Conservation (phyloP, 140 eudicot genomes). For the Oenanthe javanica region DNA sequence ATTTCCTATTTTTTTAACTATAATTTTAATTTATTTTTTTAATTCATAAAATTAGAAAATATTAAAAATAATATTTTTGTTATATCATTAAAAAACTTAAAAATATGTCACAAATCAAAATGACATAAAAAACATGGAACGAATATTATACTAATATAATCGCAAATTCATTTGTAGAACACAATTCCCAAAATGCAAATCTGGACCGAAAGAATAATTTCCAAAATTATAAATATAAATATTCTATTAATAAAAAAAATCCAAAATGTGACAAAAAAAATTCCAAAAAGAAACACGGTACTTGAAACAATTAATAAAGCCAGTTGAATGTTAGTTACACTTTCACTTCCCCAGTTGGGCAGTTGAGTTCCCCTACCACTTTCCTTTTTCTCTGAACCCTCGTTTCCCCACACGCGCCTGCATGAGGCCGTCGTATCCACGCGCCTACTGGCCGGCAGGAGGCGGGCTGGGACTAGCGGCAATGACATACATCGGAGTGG, state of each 20-base stretch:
- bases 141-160: too few species aligned
- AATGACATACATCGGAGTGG: slow-evolving; percentile 56
- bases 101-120: too few species aligned
- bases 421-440: slow-evolving; percentile 9
- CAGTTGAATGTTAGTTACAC: not conserved
- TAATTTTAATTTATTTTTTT: too few species aligned
- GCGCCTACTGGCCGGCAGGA: slow-evolving; percentile 25
- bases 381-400: not conserved
- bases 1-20: too few species aligned
- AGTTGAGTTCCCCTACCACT: slow-evolving; percentile 1
- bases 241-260: not conserved
- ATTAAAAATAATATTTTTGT: too few species aligned
- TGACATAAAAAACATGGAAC: too few species aligned
- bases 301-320: not conserved
- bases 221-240: not conserved
- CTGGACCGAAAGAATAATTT: not conserved
- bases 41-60: too few species aligned
- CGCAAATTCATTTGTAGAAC: too few species aligned
- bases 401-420: not conserved
- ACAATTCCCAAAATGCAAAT: too few species aligned
- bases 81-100: too few species aligned
- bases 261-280: too few species aligned
- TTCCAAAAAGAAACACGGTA: not conserved
- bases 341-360: not conserved
- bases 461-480: slow-evolving; percentile 72